Evolutionary conservation across 1,284 basidiomycete genomes (phyloP).

Genomic region (Cryptococcus sp.): DNA sequence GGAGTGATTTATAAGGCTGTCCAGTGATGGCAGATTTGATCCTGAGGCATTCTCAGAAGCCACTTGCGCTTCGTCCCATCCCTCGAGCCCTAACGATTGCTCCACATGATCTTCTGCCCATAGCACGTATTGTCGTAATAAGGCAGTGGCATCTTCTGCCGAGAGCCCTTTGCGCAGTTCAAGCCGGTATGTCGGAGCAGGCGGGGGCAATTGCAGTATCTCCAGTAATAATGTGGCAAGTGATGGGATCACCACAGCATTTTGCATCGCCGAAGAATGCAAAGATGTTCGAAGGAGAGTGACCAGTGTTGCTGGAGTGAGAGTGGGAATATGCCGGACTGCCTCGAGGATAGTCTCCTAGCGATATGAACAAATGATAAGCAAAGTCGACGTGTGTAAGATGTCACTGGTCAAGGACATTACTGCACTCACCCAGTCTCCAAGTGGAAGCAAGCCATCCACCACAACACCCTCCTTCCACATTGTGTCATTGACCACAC

Average conservation of each 20-base stretch:
- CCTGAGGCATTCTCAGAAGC: neutral
- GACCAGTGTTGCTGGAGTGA: conserved; percentile 39
- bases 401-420: neutral
- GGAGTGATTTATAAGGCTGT: conserved; percentile 36
- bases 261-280: conserved; percentile 3
- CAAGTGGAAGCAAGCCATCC: conserved; percentile 36
- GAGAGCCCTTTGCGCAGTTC: conserved; percentile 35
- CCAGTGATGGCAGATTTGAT: conserved; percentile 9
- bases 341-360: conserved; percentile 30
- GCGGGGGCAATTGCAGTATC: conserved; percentile 35
- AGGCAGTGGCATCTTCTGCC: conserved; percentile 35
- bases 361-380: neutral
- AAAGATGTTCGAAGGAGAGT: conserved; percentile 30
- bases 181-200: conserved; percentile 43
- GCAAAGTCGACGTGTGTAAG: neutral
- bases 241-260: neutral
- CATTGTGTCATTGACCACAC: conserved; percentile 41
- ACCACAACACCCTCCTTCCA: conserved; percentile 38
- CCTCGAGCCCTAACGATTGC: conserved; percentile 27
- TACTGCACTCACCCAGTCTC: conserved; percentile 44
- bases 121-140: conserved; percentile 31
- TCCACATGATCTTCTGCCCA: conserved; percentile 41
- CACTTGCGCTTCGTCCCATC: conserved; percentile 26
- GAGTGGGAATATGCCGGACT: conserved; percentile 27
- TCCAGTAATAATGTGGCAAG: conserved; percentile 26